phyloP scores from a whole-genome alignment of 345 rosid genomes.

The Physaria fendleri region DNA sequence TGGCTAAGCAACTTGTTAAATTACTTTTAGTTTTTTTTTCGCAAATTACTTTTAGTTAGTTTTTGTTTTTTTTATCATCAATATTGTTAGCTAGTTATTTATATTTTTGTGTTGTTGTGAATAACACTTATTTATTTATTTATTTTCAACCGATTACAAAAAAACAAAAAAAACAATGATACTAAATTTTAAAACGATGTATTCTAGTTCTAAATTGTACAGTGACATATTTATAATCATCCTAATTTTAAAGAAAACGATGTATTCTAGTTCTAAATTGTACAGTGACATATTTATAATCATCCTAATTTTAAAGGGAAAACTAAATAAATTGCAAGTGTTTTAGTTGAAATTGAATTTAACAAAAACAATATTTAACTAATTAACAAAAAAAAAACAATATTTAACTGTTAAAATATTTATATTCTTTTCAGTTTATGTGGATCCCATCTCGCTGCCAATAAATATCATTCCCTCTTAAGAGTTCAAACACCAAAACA shows the following conservation, averaged over 20 bases:
- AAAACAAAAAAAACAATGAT: neutral
- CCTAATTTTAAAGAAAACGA: neutral
- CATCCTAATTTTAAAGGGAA: neutral
- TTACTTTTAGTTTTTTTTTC: too few species aligned
- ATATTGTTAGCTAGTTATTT: neutral
- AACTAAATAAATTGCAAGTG: neutral
- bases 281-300: neutral
- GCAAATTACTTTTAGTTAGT: too few species aligned
- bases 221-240: neutral
- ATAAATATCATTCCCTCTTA: constrained; percentile 9
- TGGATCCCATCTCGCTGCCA: neutral
- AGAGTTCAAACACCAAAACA: constrained; percentile 21
- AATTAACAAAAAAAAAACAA: too few species aligned
- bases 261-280: neutral
- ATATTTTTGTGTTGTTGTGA: neutral
- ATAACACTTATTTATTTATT: too few species aligned
- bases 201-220: neutral
- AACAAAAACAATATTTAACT: too few species aligned
- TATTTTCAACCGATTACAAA: too few species aligned
- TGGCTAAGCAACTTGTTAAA: neutral
- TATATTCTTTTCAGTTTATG: neutral
- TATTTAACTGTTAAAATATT: neutral
- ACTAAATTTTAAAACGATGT: neutral
- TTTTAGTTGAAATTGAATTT: neutral
- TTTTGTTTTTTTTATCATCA: too few species aligned